Base-by-base conservation (phyloP, 73 alveolate species). In the Stentor roeselii region DNA sequence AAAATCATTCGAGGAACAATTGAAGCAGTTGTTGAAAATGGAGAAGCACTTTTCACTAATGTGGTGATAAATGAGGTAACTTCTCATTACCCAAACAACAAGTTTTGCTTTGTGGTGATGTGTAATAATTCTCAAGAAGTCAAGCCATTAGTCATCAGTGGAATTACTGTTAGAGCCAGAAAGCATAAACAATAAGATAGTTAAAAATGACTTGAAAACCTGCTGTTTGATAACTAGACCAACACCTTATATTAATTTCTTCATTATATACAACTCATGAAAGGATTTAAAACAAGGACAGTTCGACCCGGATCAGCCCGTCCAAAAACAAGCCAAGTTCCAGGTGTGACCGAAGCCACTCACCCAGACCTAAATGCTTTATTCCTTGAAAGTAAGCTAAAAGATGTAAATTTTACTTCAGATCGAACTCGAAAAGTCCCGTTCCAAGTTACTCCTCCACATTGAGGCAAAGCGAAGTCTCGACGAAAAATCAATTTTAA, bases 1-100 rank as follows among this genome's bases (percentile, higher is more conserved):
- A 67, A 67, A 32, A 67, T 67, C 80, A n/a, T 67, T 21, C 21
- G 80, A 67, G 80, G 80, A 67, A 67, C 80, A n/a, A 30, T 40
- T 27, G 80, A 67, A 67, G n/a, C 80, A 27, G 41, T 67, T 1
- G 21, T 34, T n/a, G n/a, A 67, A 1, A 32, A 67, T 67, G 80
- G 80, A 32, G 11, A 27, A 14, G 41, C 34, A 14, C 37, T 27
- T 67, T 67, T 67, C 41, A n/a, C 42, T 34, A 67, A 67, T 67
- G 80, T 67, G n/a, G 80, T 67, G 0, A 67, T 67, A 30, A 67
- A 67, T 67, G 80, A 67, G 34, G 80, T 67, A 21, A 67, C 80
- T 27, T 67, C 80, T 67, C 80, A 67, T 32, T 67, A 67, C 34
- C n/a, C 80, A 67, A 67, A 67, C 37, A 40, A 67, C 37, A 32